Evolutionary conservation across 1,139 yeast species (phyloP).

Genomic region (Maudiozyma humilis): DNA sequence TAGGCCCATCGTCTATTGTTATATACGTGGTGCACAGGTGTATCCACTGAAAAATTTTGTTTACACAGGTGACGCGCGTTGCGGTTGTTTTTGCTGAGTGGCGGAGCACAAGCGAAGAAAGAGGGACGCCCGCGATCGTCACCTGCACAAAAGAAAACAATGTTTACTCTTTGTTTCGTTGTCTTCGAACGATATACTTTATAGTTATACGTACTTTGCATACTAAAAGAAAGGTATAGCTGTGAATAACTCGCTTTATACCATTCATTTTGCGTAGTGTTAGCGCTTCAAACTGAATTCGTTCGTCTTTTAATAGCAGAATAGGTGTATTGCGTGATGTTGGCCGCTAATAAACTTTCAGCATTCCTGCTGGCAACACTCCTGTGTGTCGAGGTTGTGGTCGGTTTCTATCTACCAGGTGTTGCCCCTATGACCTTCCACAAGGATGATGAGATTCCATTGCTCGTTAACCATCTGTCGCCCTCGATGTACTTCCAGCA

Average conservation of each 20-base stretch:
- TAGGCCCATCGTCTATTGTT: not conserved
- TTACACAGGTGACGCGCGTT: not conserved
- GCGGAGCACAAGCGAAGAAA: not conserved
- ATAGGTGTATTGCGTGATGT: not conserved
- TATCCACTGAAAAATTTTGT: not conserved
- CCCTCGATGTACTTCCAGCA: conserved; percentile 53
- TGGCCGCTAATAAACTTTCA: not conserved
- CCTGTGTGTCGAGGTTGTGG: conserved; percentile 3
- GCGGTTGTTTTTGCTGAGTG: not conserved
- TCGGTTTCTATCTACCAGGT: conserved; percentile 87
- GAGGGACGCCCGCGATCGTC: not conserved
- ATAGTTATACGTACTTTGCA: too few relatives aligned
- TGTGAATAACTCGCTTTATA: not conserved
- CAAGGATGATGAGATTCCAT: conserved; percentile 61
- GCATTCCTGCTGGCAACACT: conserved; percentile 1
- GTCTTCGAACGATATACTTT: too few relatives aligned
- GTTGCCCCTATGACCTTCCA: conserved; percentile 87
- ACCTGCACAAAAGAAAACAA: too few relatives aligned
- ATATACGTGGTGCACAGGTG: not conserved
- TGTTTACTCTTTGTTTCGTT: too few relatives aligned
- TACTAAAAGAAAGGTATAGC: too few relatives aligned
- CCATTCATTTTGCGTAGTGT: not conserved
- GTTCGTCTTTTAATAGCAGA: not conserved
- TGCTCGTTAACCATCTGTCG: conserved; percentile 82
- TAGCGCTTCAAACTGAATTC: not conserved